Percentiles rank a stretch among this genome's conserved stretches.
These are phyloP conservation scores for Discostella stelligeroides DNA, from an alignment of 108 stramenopile genomes.

Conservation along the genomic window DNA sequence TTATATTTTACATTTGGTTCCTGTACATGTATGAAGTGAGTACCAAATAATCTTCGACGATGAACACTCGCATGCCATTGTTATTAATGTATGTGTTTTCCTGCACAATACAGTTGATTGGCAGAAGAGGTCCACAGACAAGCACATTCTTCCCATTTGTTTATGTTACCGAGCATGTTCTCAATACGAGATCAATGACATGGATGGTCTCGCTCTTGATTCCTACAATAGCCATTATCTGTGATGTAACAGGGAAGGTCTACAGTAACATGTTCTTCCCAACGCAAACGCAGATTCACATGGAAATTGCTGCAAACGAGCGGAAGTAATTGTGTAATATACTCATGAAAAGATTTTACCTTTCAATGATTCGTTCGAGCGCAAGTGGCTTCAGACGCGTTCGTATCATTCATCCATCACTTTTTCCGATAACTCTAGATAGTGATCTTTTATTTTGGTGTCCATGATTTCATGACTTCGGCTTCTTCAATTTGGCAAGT, in stretches of 20 bases:
- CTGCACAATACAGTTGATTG: conserved; percentile 36
- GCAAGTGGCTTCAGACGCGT: too few species aligned
- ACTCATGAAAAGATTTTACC: too few species aligned
- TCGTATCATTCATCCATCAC: too few species aligned
- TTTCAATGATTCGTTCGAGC: too few species aligned
- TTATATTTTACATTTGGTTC: conserved; percentile 69
- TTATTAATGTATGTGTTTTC: background rate
- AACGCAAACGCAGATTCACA: conserved; percentile 87
- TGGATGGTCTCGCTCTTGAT: conserved; percentile 71
- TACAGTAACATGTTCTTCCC: conserved; percentile 84
- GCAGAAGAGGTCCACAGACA: conserved; percentile 39
- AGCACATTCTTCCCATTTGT: conserved; percentile 62
- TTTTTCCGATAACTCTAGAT: too few species aligned
- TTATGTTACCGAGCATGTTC: conserved; percentile 59
- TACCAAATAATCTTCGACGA: background rate
- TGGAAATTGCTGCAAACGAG: conserved; percentile 57
- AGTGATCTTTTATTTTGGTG: too few species aligned
- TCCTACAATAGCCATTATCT: conserved; percentile 61
- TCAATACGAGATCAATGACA: conserved; percentile 63
- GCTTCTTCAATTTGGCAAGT: conserved; percentile 44
- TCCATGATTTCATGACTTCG: background rate
- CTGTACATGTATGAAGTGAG: conserved; percentile 64
- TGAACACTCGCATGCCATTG: background rate
- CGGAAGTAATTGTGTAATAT: conserved; percentile 2
- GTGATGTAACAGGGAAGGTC: conserved; percentile 82